Conservation (phyloP, 352 stramenopile genomes). For the Globisporangium okanoganense region DNA sequence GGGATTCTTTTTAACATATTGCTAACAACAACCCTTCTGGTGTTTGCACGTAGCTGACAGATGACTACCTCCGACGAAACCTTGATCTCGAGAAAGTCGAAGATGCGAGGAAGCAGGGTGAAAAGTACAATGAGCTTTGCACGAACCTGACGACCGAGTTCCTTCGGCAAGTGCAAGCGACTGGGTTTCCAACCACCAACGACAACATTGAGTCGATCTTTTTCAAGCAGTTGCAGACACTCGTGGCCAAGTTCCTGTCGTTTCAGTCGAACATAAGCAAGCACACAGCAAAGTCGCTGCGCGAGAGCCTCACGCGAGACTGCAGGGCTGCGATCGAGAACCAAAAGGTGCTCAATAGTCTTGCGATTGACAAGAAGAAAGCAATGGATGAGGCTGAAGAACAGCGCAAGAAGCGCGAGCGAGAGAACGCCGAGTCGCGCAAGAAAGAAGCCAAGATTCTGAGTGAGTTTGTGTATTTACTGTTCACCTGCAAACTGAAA, state of each 20-base stretch:
- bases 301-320: conserved; percentile 55
- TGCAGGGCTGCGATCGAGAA: conserved; percentile 58
- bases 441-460: conserved; percentile 67
- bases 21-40: background rate
- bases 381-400: conserved; percentile 51
- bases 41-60: conserved; percentile 39
- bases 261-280: conserved; percentile 34
- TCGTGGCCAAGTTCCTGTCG: conserved; percentile 56
- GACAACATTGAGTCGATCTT: conserved; percentile 66
- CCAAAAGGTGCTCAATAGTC: conserved; percentile 66
- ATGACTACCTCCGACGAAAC: conserved; percentile 70
- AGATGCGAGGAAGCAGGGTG: conserved; percentile 47
- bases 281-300: conserved; percentile 45
- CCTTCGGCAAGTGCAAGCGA: conserved; percentile 41
- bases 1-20: background rate
- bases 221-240: conserved; percentile 46
- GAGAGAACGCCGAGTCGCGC: conserved; percentile 38
- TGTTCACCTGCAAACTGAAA: background rate
- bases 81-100: conserved; percentile 54
- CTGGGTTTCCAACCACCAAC: conserved; percentile 57
- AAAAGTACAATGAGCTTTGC: conserved; percentile 59
- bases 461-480: conserved; percentile 21
- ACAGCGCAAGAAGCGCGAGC: conserved; percentile 56
- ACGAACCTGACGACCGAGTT: conserved; percentile 54
- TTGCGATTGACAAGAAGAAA: conserved; percentile 66